These are phyloP conservation scores for Colletotrichum agaves DNA, from an alignment of 2,329 filamentous ascomycete species.

Conservation along the genomic window DNA sequence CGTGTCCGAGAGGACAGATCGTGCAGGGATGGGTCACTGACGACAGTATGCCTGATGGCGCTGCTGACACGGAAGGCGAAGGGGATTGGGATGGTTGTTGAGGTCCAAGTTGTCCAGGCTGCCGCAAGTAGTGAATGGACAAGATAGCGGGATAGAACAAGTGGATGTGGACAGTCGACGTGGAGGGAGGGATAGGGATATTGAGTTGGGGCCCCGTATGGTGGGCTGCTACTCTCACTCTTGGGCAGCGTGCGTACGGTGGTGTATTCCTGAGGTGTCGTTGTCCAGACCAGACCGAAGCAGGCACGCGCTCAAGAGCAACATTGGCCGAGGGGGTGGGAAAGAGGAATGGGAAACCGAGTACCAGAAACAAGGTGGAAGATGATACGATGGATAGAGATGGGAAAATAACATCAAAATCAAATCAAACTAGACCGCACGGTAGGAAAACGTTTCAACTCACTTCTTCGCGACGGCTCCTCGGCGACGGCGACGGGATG, in stretches of 20 bases:
- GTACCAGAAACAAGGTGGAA: neutral
- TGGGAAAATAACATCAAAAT: neutral
- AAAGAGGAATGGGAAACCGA: constrained; percentile 26
- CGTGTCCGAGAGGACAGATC: constrained; percentile 34
- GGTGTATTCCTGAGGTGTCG: constrained; percentile 36
- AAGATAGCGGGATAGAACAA: constrained; percentile 37
- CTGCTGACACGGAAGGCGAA: constrained; percentile 30
- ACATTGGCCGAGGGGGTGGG: constrained; percentile 32
- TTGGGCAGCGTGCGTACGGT: constrained; percentile 13
- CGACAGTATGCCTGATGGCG: constrained; percentile 29
- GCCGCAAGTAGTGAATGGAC: constrained; percentile 37
- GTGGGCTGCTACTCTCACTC: constrained; percentile 30
- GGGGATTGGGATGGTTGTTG: constrained; percentile 11
- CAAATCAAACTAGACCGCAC: neutral
- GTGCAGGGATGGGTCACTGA: constrained; percentile 29
- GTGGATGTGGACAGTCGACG: constrained; percentile 38
- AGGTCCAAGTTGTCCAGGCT: constrained; percentile 34
- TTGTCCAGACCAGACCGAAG: constrained; percentile 36
- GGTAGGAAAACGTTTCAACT: constrained; percentile 17
- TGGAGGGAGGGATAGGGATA: constrained; percentile 38
- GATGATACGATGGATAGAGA: constrained; percentile 10
- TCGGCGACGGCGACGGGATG: constrained; percentile 29
- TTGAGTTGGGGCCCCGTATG: constrained; percentile 34
- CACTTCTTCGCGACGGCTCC: constrained; percentile 34
- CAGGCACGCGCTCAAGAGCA: constrained; percentile 37